Evolutionary conservation across 2,329 filamentous ascomycete genomes (phyloP), one percentile per base, ranked within the genome.

Genomic region (Colletotrichum karsti): DNA sequence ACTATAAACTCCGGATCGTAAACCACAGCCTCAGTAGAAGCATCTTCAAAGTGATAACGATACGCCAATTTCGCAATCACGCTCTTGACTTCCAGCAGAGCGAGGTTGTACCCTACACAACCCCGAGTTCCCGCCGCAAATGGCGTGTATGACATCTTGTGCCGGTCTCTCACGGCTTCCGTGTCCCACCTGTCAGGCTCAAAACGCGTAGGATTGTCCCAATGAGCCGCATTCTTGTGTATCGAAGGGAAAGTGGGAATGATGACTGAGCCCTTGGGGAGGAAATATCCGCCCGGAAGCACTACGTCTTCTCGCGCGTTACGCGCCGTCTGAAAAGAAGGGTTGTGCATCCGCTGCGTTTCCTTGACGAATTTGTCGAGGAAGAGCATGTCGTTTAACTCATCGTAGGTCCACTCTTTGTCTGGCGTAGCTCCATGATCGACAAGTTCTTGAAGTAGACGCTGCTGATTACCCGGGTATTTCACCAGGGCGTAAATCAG

Each of bases 1-100:
- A 73, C 67, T 6, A 70, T 48, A 15, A 73, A 73, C 51, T 73
- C 69, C 0, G 71, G 72, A 39, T 73, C 71, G 15, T 72, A 73
- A 8, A 67, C 60, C 6, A 72, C 61, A 0, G 69, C 41, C 51
- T 71, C 67, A 9, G 59, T 46, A n/a, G 64, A 67, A n/a, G 63
- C 67, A 20, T 71, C 57, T 10, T 70, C 62, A 48, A 73, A 73
- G 20, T 67, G 46, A 44, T 73, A 72, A 5, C 56, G 46, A 18
- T 61, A 42, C 4, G 60, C 56, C 37, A 66, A 5, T n/a, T 66
- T 55, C 13, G 39, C 56, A 46, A 61, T 48, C 7, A 53, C 62
- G 5, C 44, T 60, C 28, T 65, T 65, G 10, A 65, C 62, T 7
- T 65, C 62, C 20, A 65, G 15, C 10, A 60, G 4, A 1, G 55